A percentile compares a stretch with the other conserved stretches of the same genome.
Conservation (phyloP, 768 basidiomycete genomes). For the Floccularia luteovirens region DNA sequence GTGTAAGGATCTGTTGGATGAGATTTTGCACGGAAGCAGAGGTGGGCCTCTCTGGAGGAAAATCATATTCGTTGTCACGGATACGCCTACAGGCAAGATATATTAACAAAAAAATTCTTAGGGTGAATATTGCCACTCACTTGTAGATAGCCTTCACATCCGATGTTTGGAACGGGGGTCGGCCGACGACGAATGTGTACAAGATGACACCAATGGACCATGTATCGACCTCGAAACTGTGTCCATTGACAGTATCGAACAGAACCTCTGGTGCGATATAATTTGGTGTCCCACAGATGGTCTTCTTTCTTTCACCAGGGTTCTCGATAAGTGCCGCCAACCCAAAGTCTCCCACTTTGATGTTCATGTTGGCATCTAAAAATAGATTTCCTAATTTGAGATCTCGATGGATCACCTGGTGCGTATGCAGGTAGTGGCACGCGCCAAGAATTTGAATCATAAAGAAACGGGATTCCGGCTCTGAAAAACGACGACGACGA, state of each 20-base stretch:
- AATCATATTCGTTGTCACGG: slow-evolving; percentile 88
- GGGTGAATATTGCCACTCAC: slow-evolving; percentile 29
- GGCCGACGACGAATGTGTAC: slow-evolving; percentile 89
- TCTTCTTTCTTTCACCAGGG: slow-evolving; percentile 96
- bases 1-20: slow-evolving; percentile 79
- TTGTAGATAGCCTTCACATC: slow-evolving; percentile 96
- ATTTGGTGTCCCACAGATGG: slow-evolving; percentile 97
- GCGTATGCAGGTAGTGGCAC: slow-evolving; percentile 94
- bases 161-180: slow-evolving; percentile 98
- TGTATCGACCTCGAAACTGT: slow-evolving; percentile 97
- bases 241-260: slow-evolving; percentile 92
- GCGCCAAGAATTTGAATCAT: slow-evolving; percentile 94
- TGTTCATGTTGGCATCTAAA: slow-evolving; percentile 85
- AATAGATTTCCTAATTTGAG: slow-evolving; percentile 95
- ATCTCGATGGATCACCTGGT: slow-evolving; percentile 96
- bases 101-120: slow-evolving; percentile 3
- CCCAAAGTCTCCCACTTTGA: slow-evolving; percentile 97
- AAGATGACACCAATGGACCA: slow-evolving; percentile 98
- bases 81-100: slow-evolving; percentile 63
- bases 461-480: slow-evolving; percentile 89
- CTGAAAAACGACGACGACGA: slow-evolving; percentile 78
- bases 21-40: slow-evolving; percentile 70
- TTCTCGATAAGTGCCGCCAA: slow-evolving; percentile 95
- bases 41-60: slow-evolving; percentile 70
- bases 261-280: slow-evolving; percentile 98